These are phyloP conservation scores for Colletotrichum sp. DNA, from an alignment of 2,329 filamentous ascomycete species.

Conservation along the genomic window DNA sequence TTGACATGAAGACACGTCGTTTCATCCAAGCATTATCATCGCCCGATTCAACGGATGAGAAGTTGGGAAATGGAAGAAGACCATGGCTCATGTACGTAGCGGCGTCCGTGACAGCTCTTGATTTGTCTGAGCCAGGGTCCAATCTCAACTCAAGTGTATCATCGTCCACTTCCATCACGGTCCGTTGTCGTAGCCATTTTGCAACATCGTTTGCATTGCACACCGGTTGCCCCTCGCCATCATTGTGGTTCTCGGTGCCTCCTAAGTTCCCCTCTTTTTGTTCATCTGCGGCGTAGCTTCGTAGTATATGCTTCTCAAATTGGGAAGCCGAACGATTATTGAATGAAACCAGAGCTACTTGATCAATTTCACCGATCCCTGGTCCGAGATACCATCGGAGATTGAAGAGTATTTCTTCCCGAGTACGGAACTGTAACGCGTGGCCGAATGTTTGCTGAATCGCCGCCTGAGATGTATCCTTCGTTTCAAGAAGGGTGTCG, in stretches of 20 bases:
- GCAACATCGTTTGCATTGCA: not conserved
- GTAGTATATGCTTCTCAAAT: not conserved
- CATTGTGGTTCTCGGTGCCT: no score
- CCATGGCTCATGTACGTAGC: not conserved
- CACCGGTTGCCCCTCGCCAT: not conserved
- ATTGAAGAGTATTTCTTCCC: not conserved
- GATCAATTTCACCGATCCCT: not conserved
- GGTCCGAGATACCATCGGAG: not conserved
- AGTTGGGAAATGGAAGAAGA: no score
- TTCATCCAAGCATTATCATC: not conserved
- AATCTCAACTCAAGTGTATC: not conserved
- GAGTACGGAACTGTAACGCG: not conserved
- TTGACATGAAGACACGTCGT: not conserved
- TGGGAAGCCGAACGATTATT: not conserved
- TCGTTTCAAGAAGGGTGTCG: not conserved
- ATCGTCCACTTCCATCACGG: not conserved
- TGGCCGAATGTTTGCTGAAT: not conserved
- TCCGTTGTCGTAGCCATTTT: not conserved
- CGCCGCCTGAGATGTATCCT: not conserved
- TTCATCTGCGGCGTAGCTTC: not conserved
- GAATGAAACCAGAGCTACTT: not conserved
- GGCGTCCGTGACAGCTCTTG: not conserved
- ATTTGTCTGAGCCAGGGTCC: not conserved
- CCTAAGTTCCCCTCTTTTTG: not conserved
- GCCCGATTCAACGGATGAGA: not conserved